A percentile compares a stretch with the other conserved stretches of the same genome.
Conservation (phyloP, 2,329 filamentous ascomycete species). For the Aureobasidium sp. region DNA sequence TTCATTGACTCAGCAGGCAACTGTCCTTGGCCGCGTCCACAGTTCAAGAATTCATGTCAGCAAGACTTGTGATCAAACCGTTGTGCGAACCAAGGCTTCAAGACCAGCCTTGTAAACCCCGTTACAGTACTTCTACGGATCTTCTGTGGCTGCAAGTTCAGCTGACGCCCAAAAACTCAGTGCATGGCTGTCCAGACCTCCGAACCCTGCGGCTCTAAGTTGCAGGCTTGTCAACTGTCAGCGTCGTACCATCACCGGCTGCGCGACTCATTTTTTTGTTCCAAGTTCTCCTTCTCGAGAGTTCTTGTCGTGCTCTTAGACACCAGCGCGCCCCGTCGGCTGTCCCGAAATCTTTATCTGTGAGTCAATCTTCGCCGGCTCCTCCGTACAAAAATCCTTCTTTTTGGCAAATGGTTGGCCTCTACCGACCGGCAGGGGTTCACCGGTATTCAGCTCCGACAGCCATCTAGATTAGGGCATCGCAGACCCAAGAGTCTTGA, state of each 20-base stretch:
- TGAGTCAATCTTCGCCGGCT: not conserved
- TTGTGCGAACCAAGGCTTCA: not conserved
- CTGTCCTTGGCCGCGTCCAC: not conserved
- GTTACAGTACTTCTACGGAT: not conserved
- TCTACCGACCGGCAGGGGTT: too few relatives aligned
- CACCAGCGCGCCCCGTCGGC: not conserved
- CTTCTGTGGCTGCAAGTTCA: not conserved
- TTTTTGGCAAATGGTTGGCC: not conserved
- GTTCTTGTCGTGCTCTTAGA: not conserved
- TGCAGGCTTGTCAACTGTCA: not conserved
- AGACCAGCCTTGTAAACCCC: not conserved
- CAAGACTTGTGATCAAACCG: constrained; percentile 1
- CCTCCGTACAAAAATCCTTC: not conserved
- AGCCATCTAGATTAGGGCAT: not conserved
- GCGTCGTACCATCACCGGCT: not conserved
- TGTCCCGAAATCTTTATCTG: not conserved
- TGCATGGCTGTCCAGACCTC: not conserved
- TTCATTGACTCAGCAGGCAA: not conserved
- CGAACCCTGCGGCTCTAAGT: constrained; percentile 1
- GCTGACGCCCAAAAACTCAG: not conserved
- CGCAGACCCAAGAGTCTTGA: too few relatives aligned
- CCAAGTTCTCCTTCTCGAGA: not conserved
- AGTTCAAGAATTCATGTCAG: not conserved
- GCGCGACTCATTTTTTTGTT: not conserved
- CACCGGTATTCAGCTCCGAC: not conserved